Percentiles rank a stretch among this genome's conserved stretches.
Conservation (phyloP, 1,139 yeast genomes). For the Fermentozyma sake region DNA sequence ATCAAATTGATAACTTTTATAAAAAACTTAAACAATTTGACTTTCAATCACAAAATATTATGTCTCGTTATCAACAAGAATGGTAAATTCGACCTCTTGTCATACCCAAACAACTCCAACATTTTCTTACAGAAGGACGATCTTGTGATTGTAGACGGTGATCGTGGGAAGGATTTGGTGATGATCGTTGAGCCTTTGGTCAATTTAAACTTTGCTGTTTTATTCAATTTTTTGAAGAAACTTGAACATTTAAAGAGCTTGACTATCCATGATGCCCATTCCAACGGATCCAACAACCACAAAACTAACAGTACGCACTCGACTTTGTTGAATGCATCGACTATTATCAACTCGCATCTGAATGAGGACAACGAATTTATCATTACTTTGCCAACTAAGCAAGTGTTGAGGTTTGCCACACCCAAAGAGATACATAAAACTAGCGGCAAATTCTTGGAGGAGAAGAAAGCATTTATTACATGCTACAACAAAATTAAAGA, state of each 20-base stretch:
- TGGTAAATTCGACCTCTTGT: slow-evolving; percentile 51
- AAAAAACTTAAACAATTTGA: slow-evolving; percentile 39
- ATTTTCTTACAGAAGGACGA: slow-evolving; percentile 46
- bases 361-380: slow-evolving; percentile 44
- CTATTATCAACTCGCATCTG: slow-evolving; percentile 36
- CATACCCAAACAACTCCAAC: slow-evolving; percentile 45
- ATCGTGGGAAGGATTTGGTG: slow-evolving; percentile 48
- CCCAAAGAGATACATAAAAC: slow-evolving; percentile 44
- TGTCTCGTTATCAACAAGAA: slow-evolving; percentile 53
- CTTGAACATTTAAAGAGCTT: slow-evolving; percentile 75
- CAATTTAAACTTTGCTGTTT: slow-evolving; percentile 53
- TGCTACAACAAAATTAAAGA: slow-evolving; percentile 45
- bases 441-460: slow-evolving; percentile 43
- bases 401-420: slow-evolving; percentile 46
- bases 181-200: slow-evolving; percentile 46
- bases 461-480: slow-evolving; percentile 43
- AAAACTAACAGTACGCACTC: slow-evolving; percentile 36
- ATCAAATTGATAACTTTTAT: slow-evolving; percentile 35
- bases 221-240: slow-evolving; percentile 74
- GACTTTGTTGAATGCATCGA: slow-evolving; percentile 32
- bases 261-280: slow-evolving; percentile 30
- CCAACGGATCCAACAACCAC: slow-evolving; percentile 10
- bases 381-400: slow-evolving; percentile 46
- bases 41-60: slow-evolving; percentile 39
- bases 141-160: slow-evolving; percentile 48